These are phyloP conservation scores for Lachancea kluyveri DNA, from an alignment of 805 yeast species.

Conservation along the genomic window DNA sequence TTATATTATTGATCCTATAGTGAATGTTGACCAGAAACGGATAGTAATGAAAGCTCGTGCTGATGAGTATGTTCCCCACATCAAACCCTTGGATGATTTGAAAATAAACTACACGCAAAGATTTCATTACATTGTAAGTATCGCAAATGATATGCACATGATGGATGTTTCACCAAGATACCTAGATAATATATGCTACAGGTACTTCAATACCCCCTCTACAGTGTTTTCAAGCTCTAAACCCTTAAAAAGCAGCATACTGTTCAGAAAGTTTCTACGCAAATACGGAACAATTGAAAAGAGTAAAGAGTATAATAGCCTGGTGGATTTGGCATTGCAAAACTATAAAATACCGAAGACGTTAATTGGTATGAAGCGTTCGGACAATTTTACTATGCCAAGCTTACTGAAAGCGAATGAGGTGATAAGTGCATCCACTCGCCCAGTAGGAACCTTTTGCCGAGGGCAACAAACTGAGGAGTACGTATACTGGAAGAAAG, in stretches of 20 bases:
- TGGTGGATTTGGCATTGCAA: constrained; percentile 6
- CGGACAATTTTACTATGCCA: constrained; percentile 16
- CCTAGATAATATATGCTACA: constrained; percentile 13
- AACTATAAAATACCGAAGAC: constrained; percentile 15
- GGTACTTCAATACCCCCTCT: constrained; percentile 12
- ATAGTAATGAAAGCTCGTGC: constrained; percentile 11
- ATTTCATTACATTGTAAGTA: constrained; percentile 14
- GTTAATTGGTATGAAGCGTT: constrained; percentile 9
- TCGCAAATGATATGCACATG: constrained; percentile 7
- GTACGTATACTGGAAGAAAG: constrained; percentile 13
- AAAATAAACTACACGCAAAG: constrained; percentile 10
- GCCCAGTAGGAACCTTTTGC: constrained; percentile 2
- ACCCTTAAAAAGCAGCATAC: background rate
- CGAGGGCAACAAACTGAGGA: constrained; percentile 4
- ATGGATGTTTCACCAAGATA: constrained; percentile 25
- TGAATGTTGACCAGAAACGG: constrained; percentile 12
- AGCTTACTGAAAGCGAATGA: constrained; percentile 12
- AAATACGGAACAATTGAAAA: background rate
- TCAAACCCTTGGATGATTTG: constrained; percentile 8
- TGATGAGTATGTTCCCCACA: constrained; percentile 9
- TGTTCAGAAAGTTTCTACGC: background rate
- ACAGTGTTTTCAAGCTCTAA: background rate
- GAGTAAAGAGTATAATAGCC: background rate
- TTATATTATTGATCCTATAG: constrained; percentile 23
- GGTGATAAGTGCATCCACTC: constrained; percentile 6